Conservation (phyloP, 78 protist species). For the Tieghemostelium lacteum region DNA sequence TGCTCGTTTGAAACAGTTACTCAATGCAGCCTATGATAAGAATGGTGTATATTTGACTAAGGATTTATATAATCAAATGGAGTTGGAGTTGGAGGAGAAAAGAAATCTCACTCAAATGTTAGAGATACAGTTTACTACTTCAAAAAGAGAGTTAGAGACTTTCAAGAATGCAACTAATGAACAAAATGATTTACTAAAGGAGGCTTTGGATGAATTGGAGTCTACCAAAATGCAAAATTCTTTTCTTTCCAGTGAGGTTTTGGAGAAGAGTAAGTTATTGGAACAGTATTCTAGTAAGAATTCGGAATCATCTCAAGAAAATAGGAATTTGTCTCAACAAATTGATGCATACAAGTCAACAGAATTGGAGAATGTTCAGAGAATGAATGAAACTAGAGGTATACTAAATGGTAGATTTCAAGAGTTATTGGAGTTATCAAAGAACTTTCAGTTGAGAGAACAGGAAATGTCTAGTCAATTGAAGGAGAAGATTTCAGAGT, state of each 20-base stretch:
- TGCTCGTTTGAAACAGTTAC: conserved; percentile 42
- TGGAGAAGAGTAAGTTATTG: not conserved
- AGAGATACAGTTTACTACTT: conserved; percentile 5
- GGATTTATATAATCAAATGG: conserved; percentile 57
- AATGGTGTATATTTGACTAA: conserved; percentile 74
- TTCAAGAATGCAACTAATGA: conserved; percentile 6
- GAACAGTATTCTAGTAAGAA: not conserved
- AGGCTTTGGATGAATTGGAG: conserved; percentile 3
- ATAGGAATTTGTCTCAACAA: not conserved
- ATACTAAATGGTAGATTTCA: not conserved
- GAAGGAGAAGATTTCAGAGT: no score
- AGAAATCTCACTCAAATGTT: not conserved
- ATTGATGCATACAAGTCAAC: not conserved
- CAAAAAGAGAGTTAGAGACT: not conserved
- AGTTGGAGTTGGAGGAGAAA: conserved; percentile 33
- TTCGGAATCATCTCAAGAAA: not conserved
- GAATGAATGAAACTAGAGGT: no score
- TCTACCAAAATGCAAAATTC: not conserved
- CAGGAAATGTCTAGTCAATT: no score
- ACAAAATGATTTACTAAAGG: not conserved
- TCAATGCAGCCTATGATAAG: conserved; percentile 66
- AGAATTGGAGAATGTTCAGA: not conserved
- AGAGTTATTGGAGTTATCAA: not conserved
- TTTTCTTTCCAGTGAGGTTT: no score
- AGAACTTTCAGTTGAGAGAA: not conserved